phyloP scores from a whole-genome alignment of 805 yeast species.

The Wickerhamiella siamensis region DNA sequence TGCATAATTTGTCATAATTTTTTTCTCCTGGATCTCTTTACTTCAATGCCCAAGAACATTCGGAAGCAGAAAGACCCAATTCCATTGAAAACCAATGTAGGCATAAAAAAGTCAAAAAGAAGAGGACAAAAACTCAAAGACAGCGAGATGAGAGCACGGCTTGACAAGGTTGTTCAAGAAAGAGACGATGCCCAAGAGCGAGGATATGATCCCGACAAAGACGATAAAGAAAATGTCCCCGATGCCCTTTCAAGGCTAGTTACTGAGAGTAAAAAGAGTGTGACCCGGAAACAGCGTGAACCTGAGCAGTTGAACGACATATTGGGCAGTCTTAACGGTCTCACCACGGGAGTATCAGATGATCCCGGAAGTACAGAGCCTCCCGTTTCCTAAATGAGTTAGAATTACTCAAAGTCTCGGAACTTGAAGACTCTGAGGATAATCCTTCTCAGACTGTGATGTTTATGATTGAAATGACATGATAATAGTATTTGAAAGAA shows the following conservation, averaged over 20 bases:
- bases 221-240: not conserved
- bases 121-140: conserved; percentile 1
- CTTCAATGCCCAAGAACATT: too few relatives aligned
- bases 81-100: not conserved
- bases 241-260: not conserved
- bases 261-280: not conserved
- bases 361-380: too few relatives aligned
- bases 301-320: not conserved
- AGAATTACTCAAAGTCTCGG: too few relatives aligned
- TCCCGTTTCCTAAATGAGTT: too few relatives aligned
- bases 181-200: not conserved
- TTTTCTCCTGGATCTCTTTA: too few relatives aligned
- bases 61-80: conserved; percentile 6
- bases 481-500: not conserved
- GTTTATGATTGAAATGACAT: not conserved
- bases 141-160: not conserved
- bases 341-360: not conserved
- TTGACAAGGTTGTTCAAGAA: not conserved
- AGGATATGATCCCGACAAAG: not conserved
- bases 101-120: not conserved
- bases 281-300: too few relatives aligned
- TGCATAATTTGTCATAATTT: too few relatives aligned
- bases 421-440: too few relatives aligned
- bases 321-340: not conserved
- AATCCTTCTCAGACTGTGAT: too few relatives aligned